These are phyloP conservation scores for Daldinia vernicosa DNA, from an alignment of 495 filamentous ascomycete genomes.

Conservation along the genomic window DNA sequence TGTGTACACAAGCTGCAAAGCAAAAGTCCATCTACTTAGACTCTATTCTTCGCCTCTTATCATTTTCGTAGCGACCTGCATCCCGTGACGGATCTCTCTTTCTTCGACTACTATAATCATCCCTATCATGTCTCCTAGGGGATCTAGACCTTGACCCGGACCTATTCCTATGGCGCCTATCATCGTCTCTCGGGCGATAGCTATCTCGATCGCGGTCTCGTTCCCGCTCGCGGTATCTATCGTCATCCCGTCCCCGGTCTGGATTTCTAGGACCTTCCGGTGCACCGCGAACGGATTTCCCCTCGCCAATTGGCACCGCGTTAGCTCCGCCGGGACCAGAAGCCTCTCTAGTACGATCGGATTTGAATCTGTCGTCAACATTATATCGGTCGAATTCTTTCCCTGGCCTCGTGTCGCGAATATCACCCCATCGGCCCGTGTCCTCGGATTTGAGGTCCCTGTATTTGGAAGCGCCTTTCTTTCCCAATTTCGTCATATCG, in stretches of 20 bases:
- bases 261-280: constrained; percentile 49
- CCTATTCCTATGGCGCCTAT: constrained; percentile 44
- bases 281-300: constrained; percentile 53
- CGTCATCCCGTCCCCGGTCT: constrained; percentile 46
- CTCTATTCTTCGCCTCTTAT: constrained; percentile 74
- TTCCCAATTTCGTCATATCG: constrained; percentile 92
- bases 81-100: constrained; percentile 74
- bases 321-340: constrained; percentile 66
- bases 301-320: constrained; percentile 65
- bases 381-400: constrained; percentile 56
- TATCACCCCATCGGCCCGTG: constrained; percentile 82
- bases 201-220: constrained; percentile 46
- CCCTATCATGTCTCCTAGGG: constrained; percentile 56
- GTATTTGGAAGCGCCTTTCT: constrained; percentile 91
- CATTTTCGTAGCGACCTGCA: constrained; percentile 63
- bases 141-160: constrained; percentile 49
- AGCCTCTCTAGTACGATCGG: constrained; percentile 63
- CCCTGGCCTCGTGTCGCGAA: constrained; percentile 61
- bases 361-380: constrained; percentile 75
- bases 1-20: neutral
- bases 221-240: constrained; percentile 38
- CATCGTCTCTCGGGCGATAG: constrained; percentile 48
- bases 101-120: constrained; percentile 61
- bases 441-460: constrained; percentile 90
- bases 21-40: constrained; percentile 30